A percentile compares a stretch with the other conserved stretches of the same genome.
phyloP scores from a whole-genome alignment of 305 asterid genomes.

The Rubia peregrina region DNA sequence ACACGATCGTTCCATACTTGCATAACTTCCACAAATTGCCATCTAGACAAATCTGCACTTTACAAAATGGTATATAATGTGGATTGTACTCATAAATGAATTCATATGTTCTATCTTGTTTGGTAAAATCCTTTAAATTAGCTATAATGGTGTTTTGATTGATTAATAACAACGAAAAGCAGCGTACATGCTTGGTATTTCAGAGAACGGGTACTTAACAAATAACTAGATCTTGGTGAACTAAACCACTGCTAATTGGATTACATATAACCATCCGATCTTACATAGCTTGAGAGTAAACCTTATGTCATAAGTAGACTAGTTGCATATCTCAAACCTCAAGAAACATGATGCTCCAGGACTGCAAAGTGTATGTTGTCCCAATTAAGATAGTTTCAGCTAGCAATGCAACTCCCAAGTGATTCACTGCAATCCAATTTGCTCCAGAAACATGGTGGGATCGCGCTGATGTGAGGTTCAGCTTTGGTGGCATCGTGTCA shows the following conservation, averaged over 20 bases:
- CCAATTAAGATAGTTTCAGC: slow-evolving; percentile 9
- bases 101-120: neutral
- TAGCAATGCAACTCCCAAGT: slow-evolving; percentile 11
- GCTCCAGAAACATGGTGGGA: slow-evolving; percentile 9
- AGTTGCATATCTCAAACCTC: neutral
- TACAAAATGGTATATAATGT: neutral
- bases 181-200: neutral
- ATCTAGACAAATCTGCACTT: too few species aligned
- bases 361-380: neutral
- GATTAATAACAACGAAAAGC: too few species aligned
- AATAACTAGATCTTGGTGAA: neutral
- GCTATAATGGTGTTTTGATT: too few species aligned
- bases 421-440: slow-evolving; percentile 17
- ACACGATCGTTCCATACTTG: too few species aligned
- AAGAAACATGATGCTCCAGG: slow-evolving; percentile 8
- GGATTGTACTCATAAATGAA: neutral
- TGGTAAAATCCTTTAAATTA: too few species aligned
- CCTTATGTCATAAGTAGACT: neutral
- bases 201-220: neutral
- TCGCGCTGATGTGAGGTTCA: slow-evolving; percentile 32
- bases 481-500: slow-evolving; percentile 31
- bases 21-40: too few species aligned
- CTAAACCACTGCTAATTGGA: neutral
- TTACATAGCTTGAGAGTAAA: neutral
- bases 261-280: neutral